phyloP scores from a whole-genome alignment of 1,284 basidiomycete species.

The Mycosarcoma mackinlayi region DNA sequence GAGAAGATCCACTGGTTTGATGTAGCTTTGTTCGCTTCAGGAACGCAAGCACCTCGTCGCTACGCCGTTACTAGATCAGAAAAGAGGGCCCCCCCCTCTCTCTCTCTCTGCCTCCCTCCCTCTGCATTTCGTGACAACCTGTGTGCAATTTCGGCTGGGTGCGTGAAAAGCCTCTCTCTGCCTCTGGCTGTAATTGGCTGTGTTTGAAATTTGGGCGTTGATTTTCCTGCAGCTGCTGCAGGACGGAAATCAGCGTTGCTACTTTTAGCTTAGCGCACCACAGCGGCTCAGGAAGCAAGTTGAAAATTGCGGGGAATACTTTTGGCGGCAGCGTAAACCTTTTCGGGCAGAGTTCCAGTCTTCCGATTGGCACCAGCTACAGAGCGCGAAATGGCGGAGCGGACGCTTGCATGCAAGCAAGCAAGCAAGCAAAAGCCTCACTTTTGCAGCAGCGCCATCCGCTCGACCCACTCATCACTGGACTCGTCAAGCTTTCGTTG shows the following conservation, averaged over 20 bases:
- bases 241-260: conserved; percentile 22
- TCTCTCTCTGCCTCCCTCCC: not conserved
- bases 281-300: not conserved
- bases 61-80: no score
- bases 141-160: no score
- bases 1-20: no score
- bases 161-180: conserved; percentile 5
- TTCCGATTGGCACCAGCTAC: no score
- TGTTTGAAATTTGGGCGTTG: conserved; percentile 17
- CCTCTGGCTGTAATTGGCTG: not conserved
- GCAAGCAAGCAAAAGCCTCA: not conserved
- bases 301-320: conserved; percentile 29
- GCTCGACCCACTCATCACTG: conserved; percentile 1
- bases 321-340: conserved; percentile 3
- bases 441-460: not conserved
- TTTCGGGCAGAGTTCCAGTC: no score
- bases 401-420: no score
- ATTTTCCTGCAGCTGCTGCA: conserved; percentile 13
- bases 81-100: no score
- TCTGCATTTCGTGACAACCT: no score
- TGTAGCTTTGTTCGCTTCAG: no score
- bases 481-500: no score
- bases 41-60: no score
- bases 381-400: no score
- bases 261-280: not conserved